Base-by-base conservation (phyloP, 129 eudicot species). In the Pulicaria dysenterica region DNA sequence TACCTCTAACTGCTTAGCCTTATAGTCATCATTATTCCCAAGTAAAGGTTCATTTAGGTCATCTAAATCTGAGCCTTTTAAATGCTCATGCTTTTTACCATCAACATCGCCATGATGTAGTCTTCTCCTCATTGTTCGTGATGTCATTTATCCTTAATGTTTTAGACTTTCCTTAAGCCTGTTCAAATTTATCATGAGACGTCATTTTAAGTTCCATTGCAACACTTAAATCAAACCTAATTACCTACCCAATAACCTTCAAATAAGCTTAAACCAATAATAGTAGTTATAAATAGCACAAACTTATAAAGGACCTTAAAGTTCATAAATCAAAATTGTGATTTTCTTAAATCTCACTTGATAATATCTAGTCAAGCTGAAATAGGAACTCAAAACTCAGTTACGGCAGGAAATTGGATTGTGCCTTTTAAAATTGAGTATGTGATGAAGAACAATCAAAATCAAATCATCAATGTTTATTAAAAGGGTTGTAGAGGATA, bases 31-130 rank as follows among this genome's bases (percentile, higher is more conserved):
- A 70, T 67, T 38, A 46, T 78, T 75, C 34, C 83, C 90, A 48
- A 93, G 92, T 77, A 93, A 86, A 58, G 99, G 96, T 67, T 94
- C 91, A 45, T 79, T 83, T 74, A 90, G 73, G 79, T 78, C 76
- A 60, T 84, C 89, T 13, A 43, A 44, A 59, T 78, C 85, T 17
- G 83, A 77, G 14, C 79, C 14, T 9, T 67, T 86, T 62, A 84
- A 81, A 56, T 83, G 86, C 68, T 88, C 93, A 11, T 75, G 79
- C 50, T 82, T 87, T 67, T 79, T 86, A 34, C 96, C 97, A 48
- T 78, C 98, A 57, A 93, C 89, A 75, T 93, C 98, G 73, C 81
- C 86, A 64, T 94, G 92, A 78, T 84, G 97, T 45, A 94, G 86
- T 83, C 98, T 76, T 62, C 97, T 80, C 84, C 98, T 88, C 46